A percentile compares a stretch with the other conserved stretches of the same genome.
Conservation (phyloP, 75 land plant genomes). For the Selaginella moellendorffii region DNA sequence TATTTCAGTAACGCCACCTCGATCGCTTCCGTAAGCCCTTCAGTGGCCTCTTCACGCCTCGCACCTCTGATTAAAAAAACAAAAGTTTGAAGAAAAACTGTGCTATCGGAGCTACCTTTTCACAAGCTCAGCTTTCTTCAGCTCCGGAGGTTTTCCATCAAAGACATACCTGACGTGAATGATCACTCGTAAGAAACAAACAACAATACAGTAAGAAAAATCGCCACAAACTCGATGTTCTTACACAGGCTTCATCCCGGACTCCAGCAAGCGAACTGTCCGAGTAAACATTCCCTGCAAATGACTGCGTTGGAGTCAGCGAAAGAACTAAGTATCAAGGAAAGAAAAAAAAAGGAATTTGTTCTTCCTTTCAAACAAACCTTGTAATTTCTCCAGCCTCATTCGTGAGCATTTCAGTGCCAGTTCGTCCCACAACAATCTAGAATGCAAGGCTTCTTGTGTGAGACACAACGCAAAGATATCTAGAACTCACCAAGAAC, state of each 20-base stretch:
- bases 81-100: background rate
- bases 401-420: conserved; percentile 87
- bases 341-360: background rate
- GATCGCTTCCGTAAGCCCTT: conserved; percentile 50
- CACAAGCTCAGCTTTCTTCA: conserved; percentile 87
- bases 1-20: conserved; percentile 34
- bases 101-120: conserved; percentile 42
- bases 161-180: conserved; percentile 63
- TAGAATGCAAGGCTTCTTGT: conserved; percentile 15
- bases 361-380: conserved; percentile 14
- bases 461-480: background rate
- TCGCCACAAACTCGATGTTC: too few species aligned
- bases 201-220: conserved; percentile 1
- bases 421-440: conserved; percentile 92
- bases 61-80: conserved; percentile 32
- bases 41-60: conserved; percentile 86
- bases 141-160: conserved; percentile 88
- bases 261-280: conserved; percentile 79
- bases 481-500: conserved; percentile 70
- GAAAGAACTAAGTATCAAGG: background rate
- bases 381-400: conserved; percentile 98
- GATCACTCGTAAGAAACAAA: background rate
- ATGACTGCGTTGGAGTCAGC: conserved; percentile 33
- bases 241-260: conserved; percentile 92
- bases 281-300: conserved; percentile 91